phyloP scores from a whole-genome alignment of 2,329 filamentous ascomycete species.

The Cytospora leucostoma region DNA sequence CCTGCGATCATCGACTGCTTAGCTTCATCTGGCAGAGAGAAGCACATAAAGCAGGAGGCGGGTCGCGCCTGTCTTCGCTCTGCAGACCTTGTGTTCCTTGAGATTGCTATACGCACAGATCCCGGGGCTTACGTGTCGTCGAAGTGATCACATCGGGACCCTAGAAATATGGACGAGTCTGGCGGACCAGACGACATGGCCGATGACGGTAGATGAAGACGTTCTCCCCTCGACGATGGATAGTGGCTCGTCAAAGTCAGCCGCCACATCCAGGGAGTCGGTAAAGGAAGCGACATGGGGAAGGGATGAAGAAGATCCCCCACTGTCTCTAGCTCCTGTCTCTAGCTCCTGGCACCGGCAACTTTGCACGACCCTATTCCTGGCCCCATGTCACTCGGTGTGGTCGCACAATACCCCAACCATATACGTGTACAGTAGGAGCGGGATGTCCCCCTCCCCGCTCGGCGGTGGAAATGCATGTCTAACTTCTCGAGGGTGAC shows the following conservation, averaged over 20 bases:
- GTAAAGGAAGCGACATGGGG: conserved; percentile 15
- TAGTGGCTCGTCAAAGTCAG: conserved; percentile 7
- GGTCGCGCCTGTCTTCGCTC: neutral
- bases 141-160: conserved; percentile 2
- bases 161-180: conserved; percentile 15
- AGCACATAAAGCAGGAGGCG: neutral
- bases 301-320: conserved; percentile 11
- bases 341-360: conserved; percentile 3
- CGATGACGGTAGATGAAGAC: conserved; percentile 4
- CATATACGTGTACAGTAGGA: neutral
- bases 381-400: neutral
- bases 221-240: conserved; percentile 1
- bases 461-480: conserved; percentile 13
- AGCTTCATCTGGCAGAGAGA: conserved; percentile 13
- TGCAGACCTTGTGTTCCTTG: conserved; percentile 8
- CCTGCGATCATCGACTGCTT: conserved; percentile 1
- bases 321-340: neutral
- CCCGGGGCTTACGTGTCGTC: conserved; percentile 4
- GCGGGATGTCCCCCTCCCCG: conserved; percentile 1
- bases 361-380: neutral
- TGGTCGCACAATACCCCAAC: neutral
- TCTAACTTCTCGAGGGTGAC: conserved; percentile 15
- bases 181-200: conserved; percentile 6
- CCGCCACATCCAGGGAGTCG: conserved; percentile 21
- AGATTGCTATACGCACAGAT: conserved; percentile 1